phyloP scores from a whole-genome alignment of 2,329 filamentous ascomycete species.

The Cladophialophora yegresii region DNA sequence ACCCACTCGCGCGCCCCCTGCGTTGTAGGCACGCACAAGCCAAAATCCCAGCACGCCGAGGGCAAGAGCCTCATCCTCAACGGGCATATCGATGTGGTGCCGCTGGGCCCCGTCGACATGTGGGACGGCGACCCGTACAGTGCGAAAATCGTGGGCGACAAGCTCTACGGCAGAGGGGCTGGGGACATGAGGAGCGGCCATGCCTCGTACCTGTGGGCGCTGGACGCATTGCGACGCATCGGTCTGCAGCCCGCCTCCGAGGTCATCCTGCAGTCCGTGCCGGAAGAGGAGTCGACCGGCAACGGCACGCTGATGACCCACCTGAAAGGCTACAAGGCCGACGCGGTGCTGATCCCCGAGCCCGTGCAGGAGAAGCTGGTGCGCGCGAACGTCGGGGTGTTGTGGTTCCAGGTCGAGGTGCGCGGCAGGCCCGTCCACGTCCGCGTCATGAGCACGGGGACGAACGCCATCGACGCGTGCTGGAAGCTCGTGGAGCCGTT shows the following conservation, averaged over 20 bases:
- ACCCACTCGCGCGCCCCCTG: conserved; percentile 27
- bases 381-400: conserved; percentile 31
- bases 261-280: conserved; percentile 30
- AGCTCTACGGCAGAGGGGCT: conserved; percentile 28
- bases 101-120: conserved; percentile 28
- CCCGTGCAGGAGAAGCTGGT: conserved; percentile 30
- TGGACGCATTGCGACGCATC: conserved; percentile 23
- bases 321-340: conserved; percentile 33
- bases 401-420: conserved; percentile 33
- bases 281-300: conserved; percentile 32
- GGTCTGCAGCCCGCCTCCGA: conserved; percentile 30
- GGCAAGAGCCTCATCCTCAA: conserved; percentile 31
- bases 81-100: conserved; percentile 32
- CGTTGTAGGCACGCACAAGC: conserved; percentile 33
- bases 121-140: conserved; percentile 31
- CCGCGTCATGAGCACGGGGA: conserved; percentile 27
- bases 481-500: conserved; percentile 29
- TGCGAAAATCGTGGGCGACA: conserved; percentile 27
- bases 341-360: conserved; percentile 31
- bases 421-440: conserved; percentile 29
- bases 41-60: conserved; percentile 17
- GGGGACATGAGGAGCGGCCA: conserved; percentile 29
- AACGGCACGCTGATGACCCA: conserved; percentile 34
- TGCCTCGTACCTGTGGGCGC: conserved; percentile 24
- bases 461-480: conserved; percentile 31